Percentiles rank a stretch among this genome's conserved stretches.
These are phyloP conservation scores for Diaporthe batatas DNA, from an alignment of 2,329 filamentous ascomycete species.

Conservation along the genomic window DNA sequence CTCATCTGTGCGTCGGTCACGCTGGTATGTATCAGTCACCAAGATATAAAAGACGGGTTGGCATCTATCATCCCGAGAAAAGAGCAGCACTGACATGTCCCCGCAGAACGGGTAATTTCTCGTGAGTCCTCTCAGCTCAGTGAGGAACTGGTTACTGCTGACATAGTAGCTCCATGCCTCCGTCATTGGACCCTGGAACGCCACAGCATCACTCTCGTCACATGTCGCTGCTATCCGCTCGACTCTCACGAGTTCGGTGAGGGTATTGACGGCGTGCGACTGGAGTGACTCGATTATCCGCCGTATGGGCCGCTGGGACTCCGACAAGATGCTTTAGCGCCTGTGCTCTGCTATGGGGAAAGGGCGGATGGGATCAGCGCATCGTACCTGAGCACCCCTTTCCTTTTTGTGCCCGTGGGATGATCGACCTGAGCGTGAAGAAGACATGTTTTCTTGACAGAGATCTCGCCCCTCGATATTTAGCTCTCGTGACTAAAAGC, in stretches of 20 bases:
- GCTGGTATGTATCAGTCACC: no score
- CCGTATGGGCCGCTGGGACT: conserved; percentile 52
- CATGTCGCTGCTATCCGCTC: conserved; percentile 74
- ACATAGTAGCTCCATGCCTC: conserved; percentile 80
- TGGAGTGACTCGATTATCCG: conserved; percentile 74
- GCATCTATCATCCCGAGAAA: no score
- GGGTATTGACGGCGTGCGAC: conserved; percentile 78
- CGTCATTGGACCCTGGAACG: conserved; percentile 75
- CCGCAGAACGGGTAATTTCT: conserved; percentile 76
- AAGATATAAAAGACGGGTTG: no score
- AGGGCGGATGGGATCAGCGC: background rate
- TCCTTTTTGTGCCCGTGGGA: conserved; percentile 37
- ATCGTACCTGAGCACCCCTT: conserved; percentile 39
- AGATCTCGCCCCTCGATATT: background rate
- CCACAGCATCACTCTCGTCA: conserved; percentile 69
- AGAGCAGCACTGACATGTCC: conserved; percentile 56
- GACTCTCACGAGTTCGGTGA: conserved; percentile 79
- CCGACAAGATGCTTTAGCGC: background rate
- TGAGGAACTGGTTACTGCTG: conserved; percentile 76
- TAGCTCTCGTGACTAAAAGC: background rate
- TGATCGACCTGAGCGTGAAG: conserved; percentile 37
- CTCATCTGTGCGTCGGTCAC: conserved; percentile 74
- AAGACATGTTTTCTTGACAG: conserved; percentile 37
- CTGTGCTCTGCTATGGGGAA: background rate
- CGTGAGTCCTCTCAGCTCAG: conserved; percentile 77